Evolutionary conservation across 108 stramenopile species (phyloP), one percentile per base, ranked within the genome.

Genomic region (Phaeodactylum tricornutum): DNA sequence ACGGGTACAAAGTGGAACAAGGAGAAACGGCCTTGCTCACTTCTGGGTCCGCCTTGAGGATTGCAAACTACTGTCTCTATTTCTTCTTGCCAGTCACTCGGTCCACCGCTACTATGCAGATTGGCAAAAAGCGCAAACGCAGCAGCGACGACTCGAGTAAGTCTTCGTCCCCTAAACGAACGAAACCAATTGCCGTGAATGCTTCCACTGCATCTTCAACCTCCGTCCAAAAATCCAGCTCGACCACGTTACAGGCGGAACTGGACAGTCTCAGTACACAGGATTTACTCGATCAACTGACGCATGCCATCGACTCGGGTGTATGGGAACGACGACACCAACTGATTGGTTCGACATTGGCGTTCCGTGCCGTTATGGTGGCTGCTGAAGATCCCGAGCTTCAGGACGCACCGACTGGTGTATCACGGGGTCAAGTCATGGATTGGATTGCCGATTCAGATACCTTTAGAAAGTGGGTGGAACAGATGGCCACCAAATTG

Each of bases 251-350:
- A 2, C 60, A 58, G 31, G 43, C 49, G 4, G 63, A 69, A 27
- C 27, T 72, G 46, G 71, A 69, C 22, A 11, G 53, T 0, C 15
- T 72, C 21, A 47, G 67, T 3, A 48, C 53, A 4, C 59, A 72
- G 20, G 42, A 36, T 2, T 31, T 77, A 1, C 26, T 72, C 2
- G 36, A 58, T 27, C 32, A 40, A 44, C 57, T 69, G 55, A 50
- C 22, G n/a, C 42, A 54, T 2, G 76, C 71, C 7, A 54, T 74
- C 23, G 54, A 61, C 0, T 28, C 34, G 23, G 47, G 55, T 14
- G 9, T 38, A 7, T 79, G 72, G 72, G 77, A 79, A 14, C 58
- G 77, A 25, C 53, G 55, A 31, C 57, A 68, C 53, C 69, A 71
- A 33, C 36, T 79, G 14, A 68, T 79, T 26, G 72, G 72, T 24